A percentile compares a stretch with the other conserved stretches of the same genome.
Evolutionary conservation across 306 rosid species (phyloP).

Genomic region (Sicyos edulis): DNA sequence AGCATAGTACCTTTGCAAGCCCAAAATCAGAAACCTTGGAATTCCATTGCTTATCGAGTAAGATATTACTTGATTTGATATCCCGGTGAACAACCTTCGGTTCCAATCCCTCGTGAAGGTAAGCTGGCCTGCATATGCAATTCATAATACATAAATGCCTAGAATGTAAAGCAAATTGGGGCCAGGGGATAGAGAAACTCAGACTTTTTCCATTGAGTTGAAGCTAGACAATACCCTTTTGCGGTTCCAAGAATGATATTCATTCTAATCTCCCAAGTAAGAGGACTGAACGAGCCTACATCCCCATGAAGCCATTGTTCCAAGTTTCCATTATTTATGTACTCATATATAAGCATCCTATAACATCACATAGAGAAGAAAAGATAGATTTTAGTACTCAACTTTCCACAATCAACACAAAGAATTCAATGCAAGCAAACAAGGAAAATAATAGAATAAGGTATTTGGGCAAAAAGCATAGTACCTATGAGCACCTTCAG

Average conservation of each 20-base stretch:
- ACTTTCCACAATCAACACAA: background rate
- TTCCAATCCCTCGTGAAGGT: constrained; percentile 87
- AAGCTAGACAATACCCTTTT: background rate
- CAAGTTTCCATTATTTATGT: too few relatives aligned
- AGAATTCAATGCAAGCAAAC: background rate
- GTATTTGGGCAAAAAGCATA: constrained; percentile 3
- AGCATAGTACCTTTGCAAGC: constrained; percentile 78
- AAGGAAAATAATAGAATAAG: too few relatives aligned
- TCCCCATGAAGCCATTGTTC: too few relatives aligned
- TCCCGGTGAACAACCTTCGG: constrained; percentile 86
- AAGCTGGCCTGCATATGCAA: constrained; percentile 46
- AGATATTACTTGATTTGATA: too few relatives aligned
- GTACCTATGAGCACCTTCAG: constrained; percentile 93
- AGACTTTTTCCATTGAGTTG: background rate
- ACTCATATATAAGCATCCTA: too few relatives aligned
- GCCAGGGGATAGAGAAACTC: background rate
- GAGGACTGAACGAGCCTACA: too few relatives aligned
- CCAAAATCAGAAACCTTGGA: constrained; percentile 90
- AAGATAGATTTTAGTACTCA: background rate
- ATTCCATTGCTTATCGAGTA: constrained; percentile 87
- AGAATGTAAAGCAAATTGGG: background rate
- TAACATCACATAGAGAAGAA: background rate
- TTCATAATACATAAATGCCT: background rate
- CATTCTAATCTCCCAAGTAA: too few relatives aligned
- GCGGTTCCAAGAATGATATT: too few relatives aligned